A percentile compares a stretch with the other conserved stretches of the same genome.
Evolutionary conservation across 176 grass and related monocot genomes (phyloP).

Genomic region (Oryza punctata): DNA sequence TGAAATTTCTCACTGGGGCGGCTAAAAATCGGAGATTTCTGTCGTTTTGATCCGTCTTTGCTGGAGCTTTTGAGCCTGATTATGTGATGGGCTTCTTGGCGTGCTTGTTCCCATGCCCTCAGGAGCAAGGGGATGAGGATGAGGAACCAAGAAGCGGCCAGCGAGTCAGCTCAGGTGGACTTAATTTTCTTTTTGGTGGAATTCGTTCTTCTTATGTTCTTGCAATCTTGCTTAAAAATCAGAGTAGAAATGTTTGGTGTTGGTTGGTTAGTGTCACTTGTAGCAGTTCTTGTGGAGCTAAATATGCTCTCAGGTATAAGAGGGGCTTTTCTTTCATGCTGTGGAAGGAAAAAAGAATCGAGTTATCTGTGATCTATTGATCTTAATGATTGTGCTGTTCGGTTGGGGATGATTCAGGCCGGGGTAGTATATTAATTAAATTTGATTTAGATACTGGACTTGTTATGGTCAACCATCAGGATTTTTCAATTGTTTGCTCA

Average conservation of each 20-base stretch:
- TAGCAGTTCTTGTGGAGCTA: neutral
- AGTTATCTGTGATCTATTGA: neutral
- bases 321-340: neutral
- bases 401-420: neutral
- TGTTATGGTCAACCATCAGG: neutral
- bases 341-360: neutral
- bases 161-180: slow-evolving; percentile 40
- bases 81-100: slow-evolving; percentile 55
- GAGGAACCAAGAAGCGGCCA: slow-evolving; percentile 37
- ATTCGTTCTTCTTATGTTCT: neutral
- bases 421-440: neutral
- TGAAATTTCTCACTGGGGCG: neutral
- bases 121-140: slow-evolving; percentile 15
- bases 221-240: neutral
- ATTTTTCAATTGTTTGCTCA: neutral
- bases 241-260: neutral
- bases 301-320: neutral
- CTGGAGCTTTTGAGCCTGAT: slow-evolving; percentile 8
- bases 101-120: slow-evolving; percentile 48
- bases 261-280: neutral
- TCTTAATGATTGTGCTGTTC: neutral
- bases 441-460: neutral
- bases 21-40: neutral
- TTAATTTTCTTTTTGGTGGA: neutral
- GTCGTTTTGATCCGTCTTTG: slow-evolving; percentile 7